These are phyloP conservation scores for Plasmodium reichenowi DNA, from an alignment of 169 alveolate species.

Conservation along the genomic window DNA sequence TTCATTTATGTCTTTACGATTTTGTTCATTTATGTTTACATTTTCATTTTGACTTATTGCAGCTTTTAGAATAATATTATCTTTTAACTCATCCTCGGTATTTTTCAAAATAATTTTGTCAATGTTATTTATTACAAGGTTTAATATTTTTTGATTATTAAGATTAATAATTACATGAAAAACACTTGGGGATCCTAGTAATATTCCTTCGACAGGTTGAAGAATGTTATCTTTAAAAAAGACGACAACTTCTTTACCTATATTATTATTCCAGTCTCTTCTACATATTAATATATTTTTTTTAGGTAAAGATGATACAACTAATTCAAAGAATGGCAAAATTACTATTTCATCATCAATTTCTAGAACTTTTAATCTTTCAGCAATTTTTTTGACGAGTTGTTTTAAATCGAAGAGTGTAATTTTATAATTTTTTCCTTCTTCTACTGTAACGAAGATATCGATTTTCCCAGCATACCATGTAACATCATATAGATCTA, in stretches of 20 bases:
- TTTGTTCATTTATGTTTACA: background rate
- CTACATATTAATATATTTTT: conserved; percentile 77
- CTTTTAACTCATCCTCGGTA: conserved; percentile 12
- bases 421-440: conserved; percentile 62
- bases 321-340: conserved; percentile 65
- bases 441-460: conserved; percentile 77
- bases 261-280: conserved; percentile 81
- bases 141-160: conserved; percentile 55
- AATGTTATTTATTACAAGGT: conserved; percentile 6
- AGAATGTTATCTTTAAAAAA: conserved; percentile 76
- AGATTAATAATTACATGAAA: conserved; percentile 75
- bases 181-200: conserved; percentile 82
- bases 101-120: conserved; percentile 39
- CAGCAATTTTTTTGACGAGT: conserved; percentile 56
- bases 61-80: conserved; percentile 23
- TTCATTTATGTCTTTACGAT: background rate
- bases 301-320: conserved; percentile 23
- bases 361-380: conserved; percentile 68
- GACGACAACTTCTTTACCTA: conserved; percentile 78
- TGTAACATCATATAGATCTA: conserved; percentile 84
- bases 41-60: conserved; percentile 2
- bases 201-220: conserved; percentile 71
- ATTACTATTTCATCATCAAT: conserved; percentile 66
- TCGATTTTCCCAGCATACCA: conserved; percentile 85
- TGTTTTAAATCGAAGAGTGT: conserved; percentile 48